Conservation (phyloP, 768 basidiomycete species). For the Leucosporidium scottii region DNA sequence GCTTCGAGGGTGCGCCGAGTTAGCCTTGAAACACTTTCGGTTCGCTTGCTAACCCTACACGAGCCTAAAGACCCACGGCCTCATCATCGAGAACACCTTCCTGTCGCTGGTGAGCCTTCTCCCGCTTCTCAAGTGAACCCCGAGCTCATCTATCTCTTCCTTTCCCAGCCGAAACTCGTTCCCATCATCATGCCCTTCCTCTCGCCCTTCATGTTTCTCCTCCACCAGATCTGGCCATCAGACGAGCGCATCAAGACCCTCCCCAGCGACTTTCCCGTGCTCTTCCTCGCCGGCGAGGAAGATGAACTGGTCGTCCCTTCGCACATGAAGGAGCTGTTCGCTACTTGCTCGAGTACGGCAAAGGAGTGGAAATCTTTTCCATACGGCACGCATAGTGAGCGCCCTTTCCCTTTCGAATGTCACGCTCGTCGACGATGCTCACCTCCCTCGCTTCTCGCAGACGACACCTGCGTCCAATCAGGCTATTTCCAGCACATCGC, state of each 20-base stretch:
- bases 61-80: conserved; percentile 55
- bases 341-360: conserved; percentile 30
- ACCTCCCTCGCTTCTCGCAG: conserved; percentile 14
- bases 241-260: conserved; percentile 53
- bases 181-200: conserved; percentile 70
- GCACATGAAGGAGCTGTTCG: conserved; percentile 58
- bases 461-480: conserved; percentile 45
- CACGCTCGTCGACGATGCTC: not conserved
- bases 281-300: conserved; percentile 67
- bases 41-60: not conserved
- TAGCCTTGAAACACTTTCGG: not conserved
- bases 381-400: conserved; percentile 39
- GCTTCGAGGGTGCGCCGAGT: conserved; percentile 52
- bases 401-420: not conserved
- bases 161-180: conserved; percentile 56
- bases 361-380: conserved; percentile 42
- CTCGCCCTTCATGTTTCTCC: conserved; percentile 60
- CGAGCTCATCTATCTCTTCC: not conserved
- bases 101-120: conserved; percentile 54
- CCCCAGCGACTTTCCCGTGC: conserved; percentile 51
- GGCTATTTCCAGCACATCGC: conserved; percentile 39
- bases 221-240: conserved; percentile 84
- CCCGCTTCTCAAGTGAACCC: not conserved
- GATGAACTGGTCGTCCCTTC: conserved; percentile 69
- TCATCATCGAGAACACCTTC: conserved; percentile 92